Evolutionary conservation across 1,284 basidiomycete genomes (phyloP), one percentile per base, ranked within the genome.

Genomic region (Cryptococcus deneoformans): DNA sequence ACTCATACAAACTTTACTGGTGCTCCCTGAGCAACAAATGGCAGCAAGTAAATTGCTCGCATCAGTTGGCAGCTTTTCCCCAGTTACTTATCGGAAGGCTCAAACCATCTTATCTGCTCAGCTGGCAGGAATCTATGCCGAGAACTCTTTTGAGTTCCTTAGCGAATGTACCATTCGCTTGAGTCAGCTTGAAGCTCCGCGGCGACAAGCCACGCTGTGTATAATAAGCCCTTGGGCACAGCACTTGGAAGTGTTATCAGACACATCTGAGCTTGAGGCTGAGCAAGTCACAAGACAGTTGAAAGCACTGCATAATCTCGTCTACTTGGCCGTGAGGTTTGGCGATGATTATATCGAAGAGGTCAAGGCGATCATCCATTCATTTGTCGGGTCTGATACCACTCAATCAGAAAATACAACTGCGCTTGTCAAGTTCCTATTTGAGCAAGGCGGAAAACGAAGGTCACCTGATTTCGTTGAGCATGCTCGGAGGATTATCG

Each of bases 361-460:
- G 69, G 82, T 96, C 39, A 82, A 87, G n/a, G 83, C 86, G 1
- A 83, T 95, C 16, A 93, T 93, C 87, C 79, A 84, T 3, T 84
- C 87, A 12, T 82, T 87, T 66, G 72, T 71, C 6, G 66, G 66
- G 7, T 60, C 67, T 2, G 64, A 57, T 3, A 47, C 54, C 14
- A n/a, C 20, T 16, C 60, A 67, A 1, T 60, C 68, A 12, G 57
- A 64, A 20, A 93, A 93, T 65, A 89, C 88, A 0, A 87, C 87
- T 60, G 89, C 89, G 0, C 82, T 92, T 20, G 82, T 90, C 54
- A 85, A 87, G 47, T 96, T 93, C 76, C 79, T 96, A 3, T 82
- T 96, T 46, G 90, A 93, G 63, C 90, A 96, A 67, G 89, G 90
- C 0, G 86, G 89, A 55, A 89, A 88, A 75, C 86, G 92, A 46